phyloP scores from a whole-genome alignment of 495 filamentous ascomycete genomes.

The Tuber brumale region DNA sequence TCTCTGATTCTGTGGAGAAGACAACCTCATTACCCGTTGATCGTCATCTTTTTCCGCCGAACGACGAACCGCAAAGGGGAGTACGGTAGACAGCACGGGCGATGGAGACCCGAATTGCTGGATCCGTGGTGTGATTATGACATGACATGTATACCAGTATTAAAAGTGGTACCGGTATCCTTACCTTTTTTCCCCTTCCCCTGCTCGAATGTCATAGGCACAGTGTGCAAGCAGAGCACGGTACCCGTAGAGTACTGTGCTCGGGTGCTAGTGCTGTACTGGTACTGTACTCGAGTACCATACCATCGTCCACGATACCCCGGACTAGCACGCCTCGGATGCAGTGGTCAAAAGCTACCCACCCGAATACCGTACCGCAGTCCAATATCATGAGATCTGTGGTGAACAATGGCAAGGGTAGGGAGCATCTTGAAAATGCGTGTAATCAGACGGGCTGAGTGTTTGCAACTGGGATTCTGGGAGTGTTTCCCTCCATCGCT shows the following conservation, averaged over 20 bases:
- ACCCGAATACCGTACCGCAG: background rate
- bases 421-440: background rate
- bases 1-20: background rate
- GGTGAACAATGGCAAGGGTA: background rate
- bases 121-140: background rate
- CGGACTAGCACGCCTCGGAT: background rate
- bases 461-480: background rate
- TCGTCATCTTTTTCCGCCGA: background rate
- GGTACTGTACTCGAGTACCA: background rate
- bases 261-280: too few species aligned
- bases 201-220: background rate
- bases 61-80: background rate
- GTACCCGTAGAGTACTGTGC: too few species aligned
- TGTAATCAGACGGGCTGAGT: background rate
- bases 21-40: background rate
- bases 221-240: too few species aligned
- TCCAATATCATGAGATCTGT: background rate
- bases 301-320: background rate
- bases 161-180: background rate
- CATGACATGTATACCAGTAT: background rate
- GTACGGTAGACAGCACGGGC: background rate
- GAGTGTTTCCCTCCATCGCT: background rate
- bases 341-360: background rate
- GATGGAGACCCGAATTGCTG: background rate
- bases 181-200: background rate